Evolutionary conservation across 2,329 filamentous ascomycete species (phyloP).

Genomic region (Gyromitra esculenta): DNA sequence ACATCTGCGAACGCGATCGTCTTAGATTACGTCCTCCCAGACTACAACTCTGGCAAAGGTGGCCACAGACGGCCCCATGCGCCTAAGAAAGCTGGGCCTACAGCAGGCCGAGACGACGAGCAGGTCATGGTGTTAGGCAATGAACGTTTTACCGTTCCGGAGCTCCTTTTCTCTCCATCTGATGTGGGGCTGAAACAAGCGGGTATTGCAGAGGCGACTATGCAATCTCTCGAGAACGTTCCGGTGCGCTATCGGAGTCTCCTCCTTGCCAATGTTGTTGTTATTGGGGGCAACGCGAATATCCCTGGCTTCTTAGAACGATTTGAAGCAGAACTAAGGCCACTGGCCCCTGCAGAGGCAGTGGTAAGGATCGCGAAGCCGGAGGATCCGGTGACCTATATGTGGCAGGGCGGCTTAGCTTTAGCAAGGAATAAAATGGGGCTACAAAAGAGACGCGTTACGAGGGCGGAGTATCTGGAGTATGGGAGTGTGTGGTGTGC

Average conservation of each 20-base stretch:
- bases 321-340: constrained; percentile 76
- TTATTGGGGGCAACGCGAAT: constrained; percentile 85
- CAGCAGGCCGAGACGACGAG: constrained; percentile 64
- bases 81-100: constrained; percentile 40
- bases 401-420: constrained; percentile 85
- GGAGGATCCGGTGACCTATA: constrained; percentile 77
- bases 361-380: constrained; percentile 77
- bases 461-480: constrained; percentile 89
- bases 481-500: constrained; percentile 78
- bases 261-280: constrained; percentile 84
- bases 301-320: constrained; percentile 84
- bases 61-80: constrained; percentile 64
- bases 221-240: constrained; percentile 77
- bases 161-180: constrained; percentile 84
- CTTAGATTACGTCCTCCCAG: constrained; percentile 90
- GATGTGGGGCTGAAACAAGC: constrained; percentile 87
- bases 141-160: constrained; percentile 89
- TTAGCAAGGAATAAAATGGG: constrained; percentile 75
- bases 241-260: constrained; percentile 86
- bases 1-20: constrained; percentile 68
- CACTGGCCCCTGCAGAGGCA: constrained; percentile 78
- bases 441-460: constrained; percentile 76
- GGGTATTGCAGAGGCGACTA: constrained; percentile 82
- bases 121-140: constrained; percentile 88
- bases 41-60: constrained; percentile 70